Base-by-base conservation (phyloP, 2,329 filamentous ascomycete genomes). In the Hortaea werneckii region DNA sequence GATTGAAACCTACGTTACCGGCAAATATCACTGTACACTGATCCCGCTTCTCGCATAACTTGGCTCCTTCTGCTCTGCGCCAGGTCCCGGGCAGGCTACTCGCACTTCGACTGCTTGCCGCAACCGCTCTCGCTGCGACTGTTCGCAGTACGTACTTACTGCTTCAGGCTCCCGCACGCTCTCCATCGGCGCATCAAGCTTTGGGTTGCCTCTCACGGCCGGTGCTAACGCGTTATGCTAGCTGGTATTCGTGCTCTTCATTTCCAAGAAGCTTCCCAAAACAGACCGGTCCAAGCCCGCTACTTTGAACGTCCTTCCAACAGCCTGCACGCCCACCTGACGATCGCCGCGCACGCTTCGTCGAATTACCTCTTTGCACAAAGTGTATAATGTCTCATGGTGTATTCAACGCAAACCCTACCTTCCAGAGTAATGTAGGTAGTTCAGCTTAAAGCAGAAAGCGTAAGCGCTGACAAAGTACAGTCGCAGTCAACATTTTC, bases 371-470 rank as follows among this genome's bases (percentile, higher is more conserved):
- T 29, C 49, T 47, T 50, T 50, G 55, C 57, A 58, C 55, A 58
- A 46, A 54, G 46, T 53, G 50, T 52, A 52, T 54, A 58, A 57
- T 58, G 52, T 55, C 53, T 49, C 54, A 54, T 52, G 56, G 49
- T 54, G 50, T 49, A 46, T 45, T 47, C 38, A 47, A 46, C 46
- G 53, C 54, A 40, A 41, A 50, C 29, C 45, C 55, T 53, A 52
- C 54, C 35, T 55, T 57, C 42, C 35, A 48, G 5, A 52, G 48
- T 47, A 50, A 41, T 30, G 53, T 58, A 37, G 26, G 47, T 42
- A 27, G 29, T 20, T 12, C 2, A 7, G 10, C 5, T n/a, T 26
- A 4, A 20, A 11, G 29, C 9, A 29, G 28, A 28, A 5, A 13
- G 9, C 35, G 20, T 20, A 20, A 20, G 20, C 20, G 20, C 20